Evolutionary conservation across 306 rosid genomes (phyloP).

Genomic region (Fagus sylvatica): DNA sequence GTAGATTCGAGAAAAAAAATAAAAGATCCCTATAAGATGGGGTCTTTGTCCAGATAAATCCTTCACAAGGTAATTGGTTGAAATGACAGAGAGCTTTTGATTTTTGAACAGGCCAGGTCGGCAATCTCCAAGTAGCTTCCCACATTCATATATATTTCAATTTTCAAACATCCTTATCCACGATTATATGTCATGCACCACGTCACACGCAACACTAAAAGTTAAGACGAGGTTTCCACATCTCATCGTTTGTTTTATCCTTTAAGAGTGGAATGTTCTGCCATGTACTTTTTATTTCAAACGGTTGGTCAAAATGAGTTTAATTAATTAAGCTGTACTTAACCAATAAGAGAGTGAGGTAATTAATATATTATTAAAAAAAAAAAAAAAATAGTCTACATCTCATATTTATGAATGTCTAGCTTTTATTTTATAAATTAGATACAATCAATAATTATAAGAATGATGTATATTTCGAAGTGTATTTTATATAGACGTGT

Average conservation of each 20-base stretch:
- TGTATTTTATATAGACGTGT: no score
- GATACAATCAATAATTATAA: no score
- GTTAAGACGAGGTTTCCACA: neutral
- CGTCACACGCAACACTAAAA: slow-evolving; percentile 16
- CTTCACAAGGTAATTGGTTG: neutral
- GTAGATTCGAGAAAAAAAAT: neutral
- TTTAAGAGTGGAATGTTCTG: no score
- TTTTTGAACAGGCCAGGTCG: neutral
- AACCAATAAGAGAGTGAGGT: no score
- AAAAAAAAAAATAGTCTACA: no score
- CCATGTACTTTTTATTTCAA: neutral
- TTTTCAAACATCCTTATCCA: slow-evolving; percentile 14
- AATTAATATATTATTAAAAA: no score
- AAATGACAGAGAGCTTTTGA: no score
- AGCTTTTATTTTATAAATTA: no score
- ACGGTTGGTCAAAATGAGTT: neutral
- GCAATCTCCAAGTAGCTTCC: slow-evolving; percentile 44
- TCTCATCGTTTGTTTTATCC: no score
- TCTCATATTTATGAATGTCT: no score
- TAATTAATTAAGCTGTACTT: no score
- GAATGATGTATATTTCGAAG: no score
- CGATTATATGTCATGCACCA: slow-evolving; percentile 25
- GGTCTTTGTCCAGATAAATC: neutral
- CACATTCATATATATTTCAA: neutral
- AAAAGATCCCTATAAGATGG: neutral